Percentiles rank a stretch among this genome's conserved stretches.
phyloP scores from a whole-genome alignment of 495 filamentous ascomycete species.

The Achaetomiella virescens region DNA sequence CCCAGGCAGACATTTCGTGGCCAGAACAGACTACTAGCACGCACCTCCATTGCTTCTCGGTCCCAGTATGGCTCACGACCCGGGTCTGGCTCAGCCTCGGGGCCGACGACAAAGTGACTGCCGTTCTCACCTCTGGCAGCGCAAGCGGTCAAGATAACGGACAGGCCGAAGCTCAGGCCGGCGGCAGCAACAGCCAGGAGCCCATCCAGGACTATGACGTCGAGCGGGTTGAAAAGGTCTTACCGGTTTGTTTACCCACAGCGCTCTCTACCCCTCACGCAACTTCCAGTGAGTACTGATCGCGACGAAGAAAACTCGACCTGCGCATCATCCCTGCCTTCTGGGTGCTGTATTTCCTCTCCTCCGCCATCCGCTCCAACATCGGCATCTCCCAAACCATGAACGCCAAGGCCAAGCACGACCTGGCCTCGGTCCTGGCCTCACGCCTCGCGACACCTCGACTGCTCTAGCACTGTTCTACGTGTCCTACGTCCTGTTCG shows the following conservation, averaged over 20 bases:
- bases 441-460: conserved; percentile 69
- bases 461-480: conserved; percentile 83
- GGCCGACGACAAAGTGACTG: conserved; percentile 25
- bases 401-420: conserved; percentile 62
- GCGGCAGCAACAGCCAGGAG: not conserved
- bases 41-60: conserved; percentile 48
- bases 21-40: conserved; percentile 42
- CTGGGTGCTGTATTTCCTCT: conserved; percentile 90
- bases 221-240: conserved; percentile 54
- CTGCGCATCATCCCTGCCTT: conserved; percentile 82
- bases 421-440: conserved; percentile 59
- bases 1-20: not conserved
- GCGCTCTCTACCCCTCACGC: not conserved
- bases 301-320: conserved; percentile 77
- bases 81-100: conserved; percentile 7
- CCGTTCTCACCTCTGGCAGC: conserved; percentile 13
- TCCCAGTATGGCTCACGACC: conserved; percentile 40
- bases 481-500: conserved; percentile 83
- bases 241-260: conserved; percentile 47
- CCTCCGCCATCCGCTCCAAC: conserved; percentile 86
- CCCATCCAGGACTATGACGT: conserved; percentile 38
- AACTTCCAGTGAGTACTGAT: conserved; percentile 43
- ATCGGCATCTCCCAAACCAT: conserved; percentile 87
- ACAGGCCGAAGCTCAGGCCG: not conserved
- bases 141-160: conserved; percentile 10